phyloP scores from a whole-genome alignment of 139 green algal genomes.

The Trebouxia sp. region DNA sequence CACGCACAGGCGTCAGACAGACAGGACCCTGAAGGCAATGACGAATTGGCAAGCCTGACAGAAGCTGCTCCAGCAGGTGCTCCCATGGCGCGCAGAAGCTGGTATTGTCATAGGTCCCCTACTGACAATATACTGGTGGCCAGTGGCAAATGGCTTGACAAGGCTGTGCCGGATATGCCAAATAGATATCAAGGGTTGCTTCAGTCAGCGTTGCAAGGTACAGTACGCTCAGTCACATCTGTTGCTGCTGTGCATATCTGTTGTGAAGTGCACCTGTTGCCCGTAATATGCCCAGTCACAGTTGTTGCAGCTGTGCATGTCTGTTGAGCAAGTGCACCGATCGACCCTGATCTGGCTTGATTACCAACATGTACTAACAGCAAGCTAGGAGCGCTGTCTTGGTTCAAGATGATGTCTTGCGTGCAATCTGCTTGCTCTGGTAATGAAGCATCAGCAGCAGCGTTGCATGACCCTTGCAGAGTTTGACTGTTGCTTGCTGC shows the following conservation, averaged over 20 bases:
- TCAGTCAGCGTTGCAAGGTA: slow-evolving; percentile 2
- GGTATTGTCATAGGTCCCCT: slow-evolving; percentile 34
- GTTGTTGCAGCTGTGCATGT: background rate
- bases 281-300: background rate
- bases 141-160: slow-evolving; percentile 35
- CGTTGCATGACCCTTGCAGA: too few relatives aligned
- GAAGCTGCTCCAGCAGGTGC: slow-evolving; percentile 1
- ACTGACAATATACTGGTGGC: slow-evolving; percentile 35
- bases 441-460: too few relatives aligned
- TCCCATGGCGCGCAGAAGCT: slow-evolving; percentile 19
- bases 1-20: background rate
- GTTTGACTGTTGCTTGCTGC: too few relatives aligned
- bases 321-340: background rate
- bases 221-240: background rate
- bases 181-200: slow-evolving; percentile 26
- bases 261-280: background rate
- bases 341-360: too few relatives aligned
- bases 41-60: too few relatives aligned
- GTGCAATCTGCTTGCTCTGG: background rate
- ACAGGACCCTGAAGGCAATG: background rate
- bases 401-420: background rate
- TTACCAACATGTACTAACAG: background rate
- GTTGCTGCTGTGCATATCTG: background rate
- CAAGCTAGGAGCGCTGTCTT: background rate
- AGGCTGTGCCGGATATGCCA: slow-evolving; percentile 22